phyloP scores from a whole-genome alignment of 805 yeast species.

The Wickerhamomyces bovis region DNA sequence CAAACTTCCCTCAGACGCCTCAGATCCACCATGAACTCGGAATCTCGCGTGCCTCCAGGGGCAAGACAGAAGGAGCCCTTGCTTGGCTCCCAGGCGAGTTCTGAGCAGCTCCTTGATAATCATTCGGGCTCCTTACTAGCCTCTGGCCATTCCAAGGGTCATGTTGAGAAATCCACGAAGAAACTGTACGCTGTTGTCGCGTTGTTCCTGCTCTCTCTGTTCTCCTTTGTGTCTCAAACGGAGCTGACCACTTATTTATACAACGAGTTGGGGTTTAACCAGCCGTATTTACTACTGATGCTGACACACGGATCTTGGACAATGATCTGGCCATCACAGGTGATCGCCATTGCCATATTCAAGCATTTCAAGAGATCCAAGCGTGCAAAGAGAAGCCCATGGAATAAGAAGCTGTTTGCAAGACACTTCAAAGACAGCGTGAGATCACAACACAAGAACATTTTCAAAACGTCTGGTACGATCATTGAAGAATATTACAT shows the following conservation, averaged over 20 bases:
- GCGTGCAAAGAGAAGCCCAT: constrained; percentile 8
- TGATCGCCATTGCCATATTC: constrained; percentile 39
- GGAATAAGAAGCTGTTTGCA: constrained; percentile 10
- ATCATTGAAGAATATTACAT: constrained; percentile 12
- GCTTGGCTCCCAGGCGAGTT: not conserved
- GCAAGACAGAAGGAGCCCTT: not conserved
- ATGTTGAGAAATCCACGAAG: constrained; percentile 15
- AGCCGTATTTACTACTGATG: constrained; percentile 61
- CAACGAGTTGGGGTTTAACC: constrained; percentile 45
- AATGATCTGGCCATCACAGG: constrained; percentile 66
- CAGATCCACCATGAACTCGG: not conserved
- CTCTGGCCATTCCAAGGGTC: constrained; percentile 2
- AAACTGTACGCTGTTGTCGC: constrained; percentile 39
- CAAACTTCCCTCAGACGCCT: not conserved
- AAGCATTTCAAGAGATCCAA: constrained; percentile 32
- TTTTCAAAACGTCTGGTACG: constrained; percentile 29
- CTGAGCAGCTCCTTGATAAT: constrained; percentile 4
- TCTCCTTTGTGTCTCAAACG: constrained; percentile 72
- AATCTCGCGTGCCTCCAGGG: not conserved
- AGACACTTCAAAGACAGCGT: constrained; percentile 30
- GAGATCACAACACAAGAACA: constrained; percentile 37
- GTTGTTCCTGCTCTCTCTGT: constrained; percentile 42
- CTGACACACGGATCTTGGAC: constrained; percentile 80
- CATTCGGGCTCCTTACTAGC: not conserved
- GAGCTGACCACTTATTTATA: constrained; percentile 72